Conservation (phyloP, 768 basidiomycete genomes). For the Phanerodontia chrysosporium region DNA sequence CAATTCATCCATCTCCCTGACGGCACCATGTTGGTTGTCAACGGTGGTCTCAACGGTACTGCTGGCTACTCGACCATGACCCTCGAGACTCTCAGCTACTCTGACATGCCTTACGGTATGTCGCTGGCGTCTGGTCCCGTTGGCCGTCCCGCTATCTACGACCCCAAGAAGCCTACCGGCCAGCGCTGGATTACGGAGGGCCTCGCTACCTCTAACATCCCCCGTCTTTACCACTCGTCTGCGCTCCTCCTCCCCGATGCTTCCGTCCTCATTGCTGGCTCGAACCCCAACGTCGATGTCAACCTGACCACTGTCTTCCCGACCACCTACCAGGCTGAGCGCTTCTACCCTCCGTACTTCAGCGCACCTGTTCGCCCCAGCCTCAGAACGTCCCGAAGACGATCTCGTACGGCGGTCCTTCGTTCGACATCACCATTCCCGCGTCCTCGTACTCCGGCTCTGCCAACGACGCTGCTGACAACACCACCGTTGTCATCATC, state of each 20-base stretch:
- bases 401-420: slow-evolving; percentile 77
- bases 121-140: slow-evolving; percentile 80
- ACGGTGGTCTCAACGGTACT: slow-evolving; percentile 82
- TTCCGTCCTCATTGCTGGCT: slow-evolving; percentile 84
- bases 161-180: slow-evolving; percentile 69
- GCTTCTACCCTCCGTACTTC: slow-evolving; percentile 93
- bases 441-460: slow-evolving; percentile 60
- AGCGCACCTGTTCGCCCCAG: slow-evolving; percentile 59
- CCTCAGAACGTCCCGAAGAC: slow-evolving; percentile 68
- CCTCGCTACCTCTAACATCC: slow-evolving; percentile 55
- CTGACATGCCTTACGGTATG: slow-evolving; percentile 63
- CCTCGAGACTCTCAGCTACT: slow-evolving; percentile 26
- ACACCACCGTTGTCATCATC: slow-evolving; percentile 70
- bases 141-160: slow-evolving; percentile 77
- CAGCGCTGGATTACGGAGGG: slow-evolving; percentile 70
- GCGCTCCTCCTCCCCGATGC: slow-evolving; percentile 88
- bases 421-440: slow-evolving; percentile 73
- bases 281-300: slow-evolving; percentile 89
- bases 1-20: slow-evolving; percentile 84
- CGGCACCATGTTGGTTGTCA: slow-evolving; percentile 73
- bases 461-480: slow-evolving; percentile 67
- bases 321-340: slow-evolving; percentile 78
- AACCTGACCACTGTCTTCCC: slow-evolving; percentile 58
- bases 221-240: slow-evolving; percentile 88
- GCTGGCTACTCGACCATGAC: slow-evolving; percentile 73